Evolutionary conservation across 306 rosid genomes (phyloP).

Genomic region (Inga oerstediana): DNA sequence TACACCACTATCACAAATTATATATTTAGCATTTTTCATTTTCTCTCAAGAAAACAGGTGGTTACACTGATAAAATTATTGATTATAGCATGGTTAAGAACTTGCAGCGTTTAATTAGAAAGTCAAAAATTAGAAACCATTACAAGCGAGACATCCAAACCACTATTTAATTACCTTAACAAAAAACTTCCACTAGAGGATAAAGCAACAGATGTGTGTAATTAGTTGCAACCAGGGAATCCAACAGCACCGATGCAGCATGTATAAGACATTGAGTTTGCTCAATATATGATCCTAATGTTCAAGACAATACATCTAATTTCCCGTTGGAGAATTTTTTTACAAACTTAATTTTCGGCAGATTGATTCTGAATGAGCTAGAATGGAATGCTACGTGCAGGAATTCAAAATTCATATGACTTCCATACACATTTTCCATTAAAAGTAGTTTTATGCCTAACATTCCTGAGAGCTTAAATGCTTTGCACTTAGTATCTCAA

Average conservation of each 20-base stretch:
- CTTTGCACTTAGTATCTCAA: constrained; percentile 5
- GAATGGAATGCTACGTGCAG: constrained; percentile 14
- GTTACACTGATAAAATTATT: constrained; percentile 16
- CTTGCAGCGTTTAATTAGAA: not conserved
- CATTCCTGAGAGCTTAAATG: constrained; percentile 24
- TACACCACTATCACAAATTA: not conserved
- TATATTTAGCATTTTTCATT: not conserved
- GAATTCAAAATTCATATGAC: constrained; percentile 18
- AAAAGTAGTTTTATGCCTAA: constrained; percentile 18
- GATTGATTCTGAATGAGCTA: constrained; percentile 5
- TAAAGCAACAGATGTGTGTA: constrained; percentile 18
- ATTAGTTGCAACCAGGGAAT: constrained; percentile 21
- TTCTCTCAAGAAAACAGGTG: constrained; percentile 4
- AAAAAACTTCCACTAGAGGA: constrained; percentile 13
- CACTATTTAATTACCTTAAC: not conserved
- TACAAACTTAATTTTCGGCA: not conserved
- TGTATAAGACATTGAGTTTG: constrained; percentile 5
- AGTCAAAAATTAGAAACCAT: constrained; percentile 2
- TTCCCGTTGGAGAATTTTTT: constrained; percentile 3
- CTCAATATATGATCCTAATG: not conserved
- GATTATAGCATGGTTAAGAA: constrained; percentile 20
- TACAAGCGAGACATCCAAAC: not conserved
- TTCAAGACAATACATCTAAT: not conserved
- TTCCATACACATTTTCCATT: constrained; percentile 11
- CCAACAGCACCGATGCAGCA: constrained; percentile 16